Conservation (phyloP, 2,329 filamentous ascomycete genomes). For the Onygena corvina region DNA sequence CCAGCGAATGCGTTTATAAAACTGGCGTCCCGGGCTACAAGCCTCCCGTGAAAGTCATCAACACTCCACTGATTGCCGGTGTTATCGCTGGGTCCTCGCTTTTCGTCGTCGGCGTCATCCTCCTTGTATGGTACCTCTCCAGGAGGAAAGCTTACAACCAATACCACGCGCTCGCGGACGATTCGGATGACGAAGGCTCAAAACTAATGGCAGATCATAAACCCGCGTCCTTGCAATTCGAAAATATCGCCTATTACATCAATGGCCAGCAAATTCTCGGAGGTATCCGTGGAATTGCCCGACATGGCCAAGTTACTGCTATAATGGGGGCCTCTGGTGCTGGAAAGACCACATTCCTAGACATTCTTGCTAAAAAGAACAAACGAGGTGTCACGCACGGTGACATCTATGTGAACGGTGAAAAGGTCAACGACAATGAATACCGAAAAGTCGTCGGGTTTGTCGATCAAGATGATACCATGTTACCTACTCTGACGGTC, state of each 20-base stretch:
- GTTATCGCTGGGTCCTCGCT: constrained; percentile 78
- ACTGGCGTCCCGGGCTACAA: constrained; percentile 88
- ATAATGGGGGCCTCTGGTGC: constrained; percentile 98
- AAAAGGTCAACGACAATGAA: constrained; percentile 70
- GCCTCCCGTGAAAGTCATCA: constrained; percentile 83
- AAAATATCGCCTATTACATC: constrained; percentile 73
- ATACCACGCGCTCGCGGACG: constrained; percentile 65
- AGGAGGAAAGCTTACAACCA: constrained; percentile 51
- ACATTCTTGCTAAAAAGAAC: constrained; percentile 93
- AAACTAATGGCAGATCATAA: constrained; percentile 88
- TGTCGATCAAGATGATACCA: constrained; percentile 95
- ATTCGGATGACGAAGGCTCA: constrained; percentile 74
- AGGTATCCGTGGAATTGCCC: constrained; percentile 72
- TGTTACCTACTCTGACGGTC: constrained; percentile 89
- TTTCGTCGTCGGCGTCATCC: constrained; percentile 76
- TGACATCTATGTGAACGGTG: constrained; percentile 84
- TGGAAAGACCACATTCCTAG: constrained; percentile 92
- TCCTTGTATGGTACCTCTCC: constrained; percentile 78
- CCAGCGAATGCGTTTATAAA: constrained; percentile 85
- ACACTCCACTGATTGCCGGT: constrained; percentile 87
- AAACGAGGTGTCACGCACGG: constrained; percentile 71
- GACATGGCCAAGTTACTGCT: constrained; percentile 86
- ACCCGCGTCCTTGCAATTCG: constrained; percentile 75
- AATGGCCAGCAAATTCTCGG: constrained; percentile 79
- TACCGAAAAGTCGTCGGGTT: constrained; percentile 92